Evolutionary conservation across 192 early-diverging fungal species (phyloP).

Genomic region (Linnemannia zychae): DNA sequence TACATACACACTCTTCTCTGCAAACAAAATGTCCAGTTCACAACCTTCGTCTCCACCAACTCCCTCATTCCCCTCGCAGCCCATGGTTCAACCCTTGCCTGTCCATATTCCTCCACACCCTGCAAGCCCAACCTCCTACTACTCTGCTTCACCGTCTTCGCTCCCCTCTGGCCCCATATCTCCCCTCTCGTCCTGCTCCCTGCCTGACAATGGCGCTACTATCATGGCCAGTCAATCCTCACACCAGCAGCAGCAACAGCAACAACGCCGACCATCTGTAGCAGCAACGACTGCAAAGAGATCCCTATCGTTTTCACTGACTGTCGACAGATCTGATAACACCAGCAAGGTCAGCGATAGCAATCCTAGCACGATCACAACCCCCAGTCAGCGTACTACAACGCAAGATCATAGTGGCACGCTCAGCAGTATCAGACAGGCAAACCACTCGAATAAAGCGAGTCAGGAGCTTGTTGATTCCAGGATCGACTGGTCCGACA

Average conservation of each 20-base stretch:
- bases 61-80: not conserved
- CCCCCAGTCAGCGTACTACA: too few species aligned
- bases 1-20: not conserved
- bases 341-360: not conserved
- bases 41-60: constrained; percentile 12
- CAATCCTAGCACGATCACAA: constrained; percentile 1
- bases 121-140: constrained; percentile 12
- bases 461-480: constrained; percentile 1
- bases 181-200: constrained; percentile 11
- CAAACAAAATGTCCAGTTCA: not conserved
- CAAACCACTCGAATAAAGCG: not conserved
- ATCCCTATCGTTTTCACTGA: constrained; percentile 9
- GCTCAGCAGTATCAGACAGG: not conserved
- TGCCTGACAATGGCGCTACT: not conserved
- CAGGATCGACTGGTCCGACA: constrained; percentile 14
- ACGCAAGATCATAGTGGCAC: constrained; percentile 8
- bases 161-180: constrained; percentile 17
- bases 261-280: not conserved
- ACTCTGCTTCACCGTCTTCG: constrained; percentile 26
- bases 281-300: not conserved
- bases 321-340: constrained; percentile 1
- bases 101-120: constrained; percentile 16
- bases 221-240: not conserved
- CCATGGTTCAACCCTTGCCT: constrained; percentile 4
- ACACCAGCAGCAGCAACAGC: not conserved